phyloP scores from a whole-genome alignment of 176 grass and related monocot species.

The Oryza meridionalis region DNA sequence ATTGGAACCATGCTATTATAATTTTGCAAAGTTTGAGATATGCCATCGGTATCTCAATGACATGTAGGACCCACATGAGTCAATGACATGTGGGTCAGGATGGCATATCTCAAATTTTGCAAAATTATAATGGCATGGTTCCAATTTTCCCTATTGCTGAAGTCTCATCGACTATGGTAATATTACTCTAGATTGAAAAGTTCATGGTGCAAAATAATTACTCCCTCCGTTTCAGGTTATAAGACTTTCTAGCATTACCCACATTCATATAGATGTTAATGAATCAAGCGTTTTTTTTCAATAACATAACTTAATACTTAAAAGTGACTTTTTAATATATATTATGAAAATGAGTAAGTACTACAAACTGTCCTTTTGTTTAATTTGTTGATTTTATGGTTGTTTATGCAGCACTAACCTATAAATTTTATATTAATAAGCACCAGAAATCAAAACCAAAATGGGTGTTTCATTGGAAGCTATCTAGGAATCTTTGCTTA shows the following conservation, averaged over 20 bases:
- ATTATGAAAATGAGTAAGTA: background rate
- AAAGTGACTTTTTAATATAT: background rate
- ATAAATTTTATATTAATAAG: background rate
- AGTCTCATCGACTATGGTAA: background rate
- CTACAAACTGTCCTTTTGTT: background rate
- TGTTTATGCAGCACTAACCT: background rate
- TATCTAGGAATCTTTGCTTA: slow-evolving; percentile 55
- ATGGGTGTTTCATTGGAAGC: slow-evolving; percentile 32
- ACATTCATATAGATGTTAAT: too few relatives aligned
- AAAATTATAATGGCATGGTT: too few relatives aligned
- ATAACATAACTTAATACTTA: background rate
- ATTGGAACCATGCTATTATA: too few relatives aligned
- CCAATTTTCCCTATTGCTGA: too few relatives aligned
- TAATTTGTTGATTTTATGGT: background rate
- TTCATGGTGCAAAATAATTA: background rate
- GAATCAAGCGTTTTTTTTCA: too few relatives aligned
- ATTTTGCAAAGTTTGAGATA: too few relatives aligned
- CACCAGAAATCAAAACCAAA: background rate
- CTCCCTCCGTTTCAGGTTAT: too few relatives aligned
- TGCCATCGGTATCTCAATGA: too few relatives aligned
- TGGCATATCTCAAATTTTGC: too few relatives aligned
- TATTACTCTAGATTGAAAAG: background rate
- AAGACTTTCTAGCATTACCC: too few relatives aligned
- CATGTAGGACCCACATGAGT: too few relatives aligned
- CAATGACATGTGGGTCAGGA: too few relatives aligned